Percentiles rank a stretch among this genome's conserved stretches.
phyloP scores from a whole-genome alignment of 192 early-diverging fungal species.

The Dimargaris verticillata region DNA sequence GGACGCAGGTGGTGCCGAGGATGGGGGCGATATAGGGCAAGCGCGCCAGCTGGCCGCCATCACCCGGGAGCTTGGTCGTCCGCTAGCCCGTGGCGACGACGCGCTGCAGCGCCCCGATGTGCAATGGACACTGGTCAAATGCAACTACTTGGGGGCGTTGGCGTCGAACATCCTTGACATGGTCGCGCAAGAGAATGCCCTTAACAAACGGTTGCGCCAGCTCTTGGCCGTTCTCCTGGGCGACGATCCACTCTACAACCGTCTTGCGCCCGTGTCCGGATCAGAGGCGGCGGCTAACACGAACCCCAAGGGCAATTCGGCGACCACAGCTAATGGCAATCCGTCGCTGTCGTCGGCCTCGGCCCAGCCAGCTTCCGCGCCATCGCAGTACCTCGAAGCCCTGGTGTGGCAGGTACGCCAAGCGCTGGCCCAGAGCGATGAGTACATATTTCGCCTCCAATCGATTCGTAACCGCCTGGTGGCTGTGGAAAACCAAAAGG shows the following conservation, averaged over 20 bases:
- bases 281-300: not conserved
- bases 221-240: conserved; percentile 4
- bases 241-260: not conserved
- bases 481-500: not conserved
- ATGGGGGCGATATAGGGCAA: not conserved
- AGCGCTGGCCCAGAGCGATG: conserved; percentile 3
- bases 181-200: conserved; percentile 4
- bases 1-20: not conserved
- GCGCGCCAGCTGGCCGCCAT: not conserved
- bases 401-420: conserved; percentile 1
- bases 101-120: not conserved
- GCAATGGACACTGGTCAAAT: not conserved
- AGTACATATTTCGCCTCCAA: conserved; percentile 3
- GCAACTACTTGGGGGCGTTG: conserved; percentile 4
- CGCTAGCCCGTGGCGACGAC: not conserved
- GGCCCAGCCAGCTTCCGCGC: not conserved
- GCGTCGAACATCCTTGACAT: not conserved
- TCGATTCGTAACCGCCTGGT: not conserved
- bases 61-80: not conserved
- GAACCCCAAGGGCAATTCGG: too few relatives aligned
- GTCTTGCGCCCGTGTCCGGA: not conserved
- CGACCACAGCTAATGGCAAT: too few relatives aligned
- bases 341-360: too few relatives aligned
- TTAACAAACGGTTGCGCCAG: conserved; percentile 7
- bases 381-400: too few relatives aligned